A percentile compares a stretch with the other conserved stretches of the same genome.
Evolutionary conservation across 192 early-diverging fungal species (phyloP).

Genomic region (Backusella morwellensis): DNA sequence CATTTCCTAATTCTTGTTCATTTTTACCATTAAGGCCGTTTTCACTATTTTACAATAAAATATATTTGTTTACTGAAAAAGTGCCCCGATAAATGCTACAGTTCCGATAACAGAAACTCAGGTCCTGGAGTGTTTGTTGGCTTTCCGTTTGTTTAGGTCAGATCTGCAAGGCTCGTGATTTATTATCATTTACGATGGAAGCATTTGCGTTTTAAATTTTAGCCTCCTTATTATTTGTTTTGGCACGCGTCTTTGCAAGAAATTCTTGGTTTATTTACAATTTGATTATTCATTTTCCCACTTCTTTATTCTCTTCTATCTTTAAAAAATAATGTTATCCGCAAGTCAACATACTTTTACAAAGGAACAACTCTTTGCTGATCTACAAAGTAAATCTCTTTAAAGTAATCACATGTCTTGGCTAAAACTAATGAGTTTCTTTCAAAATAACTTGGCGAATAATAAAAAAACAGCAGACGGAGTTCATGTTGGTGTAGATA

Average conservation of each 20-base stretch:
- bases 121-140: background rate
- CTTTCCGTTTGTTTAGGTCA: background rate
- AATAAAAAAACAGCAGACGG: background rate
- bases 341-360: background rate
- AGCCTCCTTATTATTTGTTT: background rate
- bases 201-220: background rate
- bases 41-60: no score
- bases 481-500: background rate
- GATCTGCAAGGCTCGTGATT: background rate
- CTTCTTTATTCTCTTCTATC: background rate
- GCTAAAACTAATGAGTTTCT: background rate
- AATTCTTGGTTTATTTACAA: background rate
- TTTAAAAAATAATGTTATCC: background rate
- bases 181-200: background rate
- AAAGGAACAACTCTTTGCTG: background rate
- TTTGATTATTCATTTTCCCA: background rate
- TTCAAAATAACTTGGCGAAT: no score
- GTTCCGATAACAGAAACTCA: background rate
- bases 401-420: background rate
- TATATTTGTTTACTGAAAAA: no score
- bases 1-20: no score
- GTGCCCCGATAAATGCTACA: no score
- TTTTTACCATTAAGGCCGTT: no score
- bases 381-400: background rate
- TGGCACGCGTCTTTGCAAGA: background rate